Conservation (phyloP, 169 alveolate genomes). For the Plasmodium vinckei region DNA sequence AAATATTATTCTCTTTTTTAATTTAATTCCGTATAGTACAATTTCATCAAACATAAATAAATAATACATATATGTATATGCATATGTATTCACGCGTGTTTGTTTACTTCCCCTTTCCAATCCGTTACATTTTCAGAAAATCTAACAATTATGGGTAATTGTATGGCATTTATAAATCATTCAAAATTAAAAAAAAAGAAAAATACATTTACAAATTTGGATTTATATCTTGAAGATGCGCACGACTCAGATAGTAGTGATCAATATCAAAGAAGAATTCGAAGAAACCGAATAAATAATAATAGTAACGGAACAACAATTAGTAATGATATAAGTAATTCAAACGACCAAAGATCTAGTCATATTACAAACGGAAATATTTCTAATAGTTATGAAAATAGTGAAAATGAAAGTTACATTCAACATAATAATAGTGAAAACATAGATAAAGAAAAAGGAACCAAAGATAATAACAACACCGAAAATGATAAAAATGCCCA, state of each 20-base stretch:
- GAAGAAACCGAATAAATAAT: not conserved
- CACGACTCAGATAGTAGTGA: conserved; percentile 1
- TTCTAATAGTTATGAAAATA: not conserved
- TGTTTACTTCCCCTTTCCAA: not conserved
- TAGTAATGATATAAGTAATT: no score
- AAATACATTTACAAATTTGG: not conserved
- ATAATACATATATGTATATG: not conserved
- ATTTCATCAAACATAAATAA: not conserved
- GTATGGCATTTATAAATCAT: conserved; percentile 38
- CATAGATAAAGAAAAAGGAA: not conserved
- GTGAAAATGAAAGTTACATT: not conserved
- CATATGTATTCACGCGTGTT: not conserved
- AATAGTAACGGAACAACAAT: not conserved
- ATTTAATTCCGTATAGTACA: not conserved
- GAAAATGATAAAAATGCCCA: not conserved
- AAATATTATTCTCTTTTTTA: not conserved
- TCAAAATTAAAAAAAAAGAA: conserved; percentile 44
- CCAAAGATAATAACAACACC: not conserved
- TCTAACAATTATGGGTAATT: conserved; percentile 56
- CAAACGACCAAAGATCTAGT: not conserved
- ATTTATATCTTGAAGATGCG: conserved; percentile 9
- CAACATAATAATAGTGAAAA: not conserved
- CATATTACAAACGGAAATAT: not conserved
- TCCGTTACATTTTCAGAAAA: not conserved
- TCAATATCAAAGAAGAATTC: not conserved